Evolutionary conservation across 2,329 filamentous ascomycete species (phyloP).

Genomic region (Blastomyces gilchristii): DNA sequence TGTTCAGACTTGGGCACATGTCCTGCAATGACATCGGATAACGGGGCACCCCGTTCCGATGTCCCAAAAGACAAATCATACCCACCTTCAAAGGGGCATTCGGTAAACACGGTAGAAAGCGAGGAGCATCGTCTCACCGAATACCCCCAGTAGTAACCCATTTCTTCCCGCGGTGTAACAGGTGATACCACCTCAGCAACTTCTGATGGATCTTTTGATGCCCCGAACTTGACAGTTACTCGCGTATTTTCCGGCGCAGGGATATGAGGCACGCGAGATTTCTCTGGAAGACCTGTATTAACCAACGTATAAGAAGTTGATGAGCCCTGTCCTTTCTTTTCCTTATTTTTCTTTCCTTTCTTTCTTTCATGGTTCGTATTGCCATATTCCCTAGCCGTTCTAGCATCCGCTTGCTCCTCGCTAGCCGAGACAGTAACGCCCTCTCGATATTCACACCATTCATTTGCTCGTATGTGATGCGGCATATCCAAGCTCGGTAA

Average conservation of each 20-base stretch:
- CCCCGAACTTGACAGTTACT: constrained; percentile 59
- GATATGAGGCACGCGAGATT: constrained; percentile 45
- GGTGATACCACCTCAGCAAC: constrained; percentile 56
- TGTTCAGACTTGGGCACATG: constrained; percentile 47
- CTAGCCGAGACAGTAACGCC: constrained; percentile 53
- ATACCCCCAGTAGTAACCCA: constrained; percentile 83
- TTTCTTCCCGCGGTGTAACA: constrained; percentile 58
- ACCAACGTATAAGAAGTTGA: constrained; percentile 29
- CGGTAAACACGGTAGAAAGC: constrained; percentile 66
- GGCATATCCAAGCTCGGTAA: constrained; percentile 75
- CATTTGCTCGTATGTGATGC: constrained; percentile 64
- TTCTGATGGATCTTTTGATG: constrained; percentile 26
- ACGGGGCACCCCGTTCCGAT: constrained; percentile 59
- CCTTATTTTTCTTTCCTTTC: constrained; percentile 10
- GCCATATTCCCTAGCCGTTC: not conserved
- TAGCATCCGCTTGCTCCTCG: constrained; percentile 20
- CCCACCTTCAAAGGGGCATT: constrained; percentile 61
- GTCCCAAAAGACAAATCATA: constrained; percentile 79
- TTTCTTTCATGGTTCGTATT: not conserved
- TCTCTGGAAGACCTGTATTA: constrained; percentile 41
- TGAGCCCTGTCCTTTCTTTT: constrained; percentile 30
- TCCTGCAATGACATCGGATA: constrained; percentile 32
- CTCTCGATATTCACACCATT: constrained; percentile 72
- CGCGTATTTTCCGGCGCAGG: constrained; percentile 59
- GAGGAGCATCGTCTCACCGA: constrained; percentile 55